Evolutionary conservation across 2,329 filamentous ascomycete genomes (phyloP).

Genomic region (Exophiala calicioides): DNA sequence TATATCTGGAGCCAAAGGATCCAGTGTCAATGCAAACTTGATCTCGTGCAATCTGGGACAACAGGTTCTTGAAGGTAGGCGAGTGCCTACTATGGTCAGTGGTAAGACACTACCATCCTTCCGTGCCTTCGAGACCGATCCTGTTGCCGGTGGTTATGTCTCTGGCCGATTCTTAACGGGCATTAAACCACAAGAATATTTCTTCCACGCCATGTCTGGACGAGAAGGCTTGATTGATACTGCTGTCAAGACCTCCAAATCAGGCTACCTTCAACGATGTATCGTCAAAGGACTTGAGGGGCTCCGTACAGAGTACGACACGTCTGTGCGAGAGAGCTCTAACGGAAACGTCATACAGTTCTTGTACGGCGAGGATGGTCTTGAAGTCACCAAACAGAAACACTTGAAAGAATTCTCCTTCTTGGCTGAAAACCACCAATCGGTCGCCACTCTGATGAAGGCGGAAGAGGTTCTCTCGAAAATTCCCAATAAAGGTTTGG

Average conservation of each 20-base stretch:
- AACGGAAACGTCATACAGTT: slow-evolving; percentile 95
- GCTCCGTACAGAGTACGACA: slow-evolving; percentile 87
- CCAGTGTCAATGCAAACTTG: slow-evolving; percentile 88
- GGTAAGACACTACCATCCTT: slow-evolving; percentile 96
- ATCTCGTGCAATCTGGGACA: slow-evolving; percentile 98
- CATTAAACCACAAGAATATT: slow-evolving; percentile 95
- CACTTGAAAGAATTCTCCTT: slow-evolving; percentile 91
- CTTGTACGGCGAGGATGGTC: slow-evolving; percentile 91
- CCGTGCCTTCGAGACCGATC: slow-evolving; percentile 83
- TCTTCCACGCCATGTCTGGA: slow-evolving; percentile 99
- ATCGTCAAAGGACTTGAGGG: slow-evolving; percentile 99
- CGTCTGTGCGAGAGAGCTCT: slow-evolving; percentile 80
- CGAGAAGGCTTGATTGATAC: slow-evolving; percentile 98
- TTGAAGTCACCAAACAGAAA: slow-evolving; percentile 92
- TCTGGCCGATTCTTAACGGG: slow-evolving; percentile 96
- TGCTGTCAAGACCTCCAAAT: slow-evolving; percentile 95
- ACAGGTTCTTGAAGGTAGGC: slow-evolving; percentile 89
- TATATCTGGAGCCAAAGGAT: slow-evolving; percentile 91
- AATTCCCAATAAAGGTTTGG: slow-evolving; percentile 16
- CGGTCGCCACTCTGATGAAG: slow-evolving; percentile 74
- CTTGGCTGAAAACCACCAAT: slow-evolving; percentile 79
- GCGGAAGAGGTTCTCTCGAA: slow-evolving; percentile 52
- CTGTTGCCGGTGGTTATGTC: slow-evolving; percentile 90
- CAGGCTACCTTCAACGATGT: slow-evolving; percentile 93
- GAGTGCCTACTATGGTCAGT: slow-evolving; percentile 96